These are phyloP conservation scores for Colletotrichum theobromicola DNA, from an alignment of 2,329 filamentous ascomycete species.

Conservation along the genomic window DNA sequence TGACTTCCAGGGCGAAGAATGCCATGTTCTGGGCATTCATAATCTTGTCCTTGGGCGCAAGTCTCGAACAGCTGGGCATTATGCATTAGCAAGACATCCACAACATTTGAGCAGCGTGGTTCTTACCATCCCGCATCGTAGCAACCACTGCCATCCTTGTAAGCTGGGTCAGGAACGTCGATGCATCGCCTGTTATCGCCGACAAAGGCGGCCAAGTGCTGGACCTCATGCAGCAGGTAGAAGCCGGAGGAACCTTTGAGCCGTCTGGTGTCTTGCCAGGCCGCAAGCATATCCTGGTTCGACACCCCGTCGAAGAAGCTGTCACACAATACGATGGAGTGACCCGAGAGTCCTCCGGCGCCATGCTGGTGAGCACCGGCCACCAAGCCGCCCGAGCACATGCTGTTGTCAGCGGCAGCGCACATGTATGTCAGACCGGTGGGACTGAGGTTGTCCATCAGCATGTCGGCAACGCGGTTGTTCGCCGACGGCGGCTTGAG, in stretches of 20 bases:
- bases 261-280: neutral
- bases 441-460: neutral
- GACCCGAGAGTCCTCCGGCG: neutral
- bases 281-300: neutral
- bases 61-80: neutral
- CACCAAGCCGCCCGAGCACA: neutral
- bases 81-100: neutral
- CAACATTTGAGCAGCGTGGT: rapidly evolving
- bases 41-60: neutral
- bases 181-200: neutral
- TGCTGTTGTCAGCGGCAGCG: neutral
- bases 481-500: neutral
- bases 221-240: neutral
- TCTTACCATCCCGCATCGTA: neutral
- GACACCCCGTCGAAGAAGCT: neutral
- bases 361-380: neutral
- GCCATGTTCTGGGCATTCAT: neutral
- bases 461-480: neutral
- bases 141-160: neutral
- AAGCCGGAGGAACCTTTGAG: neutral
- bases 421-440: conserved; percentile 2
- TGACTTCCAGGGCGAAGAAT: neutral
- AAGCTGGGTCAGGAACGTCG: neutral
- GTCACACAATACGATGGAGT: neutral
- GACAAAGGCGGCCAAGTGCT: neutral